Evolutionary conservation across 1,139 yeast genomes (phyloP), one percentile per base, ranked within the genome.

Genomic region (Suhomyces coccinellae): DNA sequence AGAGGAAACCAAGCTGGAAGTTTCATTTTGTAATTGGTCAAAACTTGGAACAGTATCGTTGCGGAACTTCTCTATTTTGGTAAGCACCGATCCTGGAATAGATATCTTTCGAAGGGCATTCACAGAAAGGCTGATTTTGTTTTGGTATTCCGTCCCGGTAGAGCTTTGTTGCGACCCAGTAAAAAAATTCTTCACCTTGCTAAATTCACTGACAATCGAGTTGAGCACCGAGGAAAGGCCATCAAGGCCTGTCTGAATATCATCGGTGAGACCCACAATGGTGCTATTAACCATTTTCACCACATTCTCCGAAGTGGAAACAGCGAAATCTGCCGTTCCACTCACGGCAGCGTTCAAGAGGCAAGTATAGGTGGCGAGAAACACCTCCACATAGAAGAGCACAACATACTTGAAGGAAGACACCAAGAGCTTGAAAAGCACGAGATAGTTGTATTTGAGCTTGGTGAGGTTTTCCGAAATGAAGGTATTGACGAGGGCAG

Each of bases 311-410:
- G 95, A 81, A 0, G 90, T 79, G 58, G 88, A 87, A 2, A 86
- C 63, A 0, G 95, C 95, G 34, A 82, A 80, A 51, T 82, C 82
- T 1, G 85, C 85, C 0, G 88, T 76, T 2, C 93, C 88, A 52
- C 80, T 82, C 8, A 90, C 69, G 0, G 91, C 79, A 6, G 95
- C 84, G 0, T 87, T 81, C 7, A 89, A 63, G 20, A 93, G 69
- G 65, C 99, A 93, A 0, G 87, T 83, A 63, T 87, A 87, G 0
- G 98, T 91, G 0, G 97, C 98, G 8, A 90, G 65, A 42, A 86
- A 77, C 51, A 91, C 57, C 35, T 88, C 90, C 14, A 93, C 65
- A 20, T 82, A 71, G 58, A 93, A 90, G 10, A 80, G 57, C 0
- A 87, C 61, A 31, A 90, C 52, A 38, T 77, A 73, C 53, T 87